Evolutionary conservation across 208 protist genomes (phyloP).

Genomic region (Zelonia costaricensis): DNA sequence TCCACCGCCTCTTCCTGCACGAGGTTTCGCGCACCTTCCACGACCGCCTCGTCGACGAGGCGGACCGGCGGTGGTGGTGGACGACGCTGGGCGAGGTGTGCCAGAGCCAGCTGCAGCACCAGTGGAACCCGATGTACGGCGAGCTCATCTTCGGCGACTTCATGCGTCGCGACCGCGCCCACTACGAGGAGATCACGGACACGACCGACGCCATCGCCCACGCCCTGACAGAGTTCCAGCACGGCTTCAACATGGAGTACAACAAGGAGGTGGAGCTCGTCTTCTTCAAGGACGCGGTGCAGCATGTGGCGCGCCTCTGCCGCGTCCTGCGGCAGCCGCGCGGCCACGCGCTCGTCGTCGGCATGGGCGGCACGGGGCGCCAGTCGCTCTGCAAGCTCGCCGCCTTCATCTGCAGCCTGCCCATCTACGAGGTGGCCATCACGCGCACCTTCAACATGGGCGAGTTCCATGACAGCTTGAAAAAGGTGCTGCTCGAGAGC

Average conservation of each 20-base stretch:
- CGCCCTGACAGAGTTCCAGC: slow-evolving; percentile 84
- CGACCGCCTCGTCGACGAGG: slow-evolving; percentile 95
- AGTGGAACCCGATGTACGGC: slow-evolving; percentile 64
- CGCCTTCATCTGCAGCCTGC: slow-evolving; percentile 92
- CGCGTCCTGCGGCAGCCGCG: slow-evolving; percentile 96
- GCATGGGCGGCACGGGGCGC: slow-evolving; percentile 97
- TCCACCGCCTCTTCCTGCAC: slow-evolving; percentile 94
- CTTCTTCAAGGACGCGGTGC: slow-evolving; percentile 97
- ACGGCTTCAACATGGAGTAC: slow-evolving; percentile 92
- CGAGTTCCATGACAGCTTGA: slow-evolving; percentile 95
- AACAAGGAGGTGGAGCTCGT: slow-evolving; percentile 94
- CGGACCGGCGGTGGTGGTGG: slow-evolving; percentile 94
- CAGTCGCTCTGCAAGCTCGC: slow-evolving; percentile 96
- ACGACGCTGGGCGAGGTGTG: slow-evolving; percentile 59
- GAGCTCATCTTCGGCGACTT: slow-evolving; percentile 92
- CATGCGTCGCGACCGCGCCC: slow-evolving; percentile 88
- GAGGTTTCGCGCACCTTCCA: slow-evolving; percentile 96
- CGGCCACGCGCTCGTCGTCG: slow-evolving; percentile 96
- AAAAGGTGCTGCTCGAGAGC: slow-evolving; percentile 85
- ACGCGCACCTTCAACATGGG: slow-evolving; percentile 91
- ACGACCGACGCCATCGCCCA: slow-evolving; percentile 50
- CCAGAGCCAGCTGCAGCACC: slow-evolving; percentile 53
- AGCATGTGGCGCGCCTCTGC: slow-evolving; percentile 96
- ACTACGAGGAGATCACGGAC: slow-evolving; percentile 77
- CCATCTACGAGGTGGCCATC: slow-evolving; percentile 91